Base-by-base conservation (phyloP, 2,329 filamentous ascomycete genomes). In the Aspergillus bombycis region DNA sequence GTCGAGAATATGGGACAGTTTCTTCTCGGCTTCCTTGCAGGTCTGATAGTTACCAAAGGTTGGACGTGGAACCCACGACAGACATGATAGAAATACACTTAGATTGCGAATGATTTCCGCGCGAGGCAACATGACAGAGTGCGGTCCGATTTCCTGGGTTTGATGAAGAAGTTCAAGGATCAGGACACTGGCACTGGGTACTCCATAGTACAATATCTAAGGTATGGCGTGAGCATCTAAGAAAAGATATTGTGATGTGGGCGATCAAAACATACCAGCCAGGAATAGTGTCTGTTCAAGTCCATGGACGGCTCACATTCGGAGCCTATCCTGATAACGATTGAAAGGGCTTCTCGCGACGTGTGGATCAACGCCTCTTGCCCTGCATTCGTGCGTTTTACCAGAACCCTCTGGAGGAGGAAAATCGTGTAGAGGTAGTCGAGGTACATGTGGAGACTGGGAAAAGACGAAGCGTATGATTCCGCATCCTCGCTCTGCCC, bases 371-470 rank as follows among this genome's bases (percentile, higher is more conserved):
- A 72, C 14, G 70, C 67, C 32, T 69, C 70, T n/a, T 75, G 72
- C 14, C 72, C 73, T 10, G 70, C 71, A 28, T 72, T 68, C 0
- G 72, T 74, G 38, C 73, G 70, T 58, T 77, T 78, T 21, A 74
- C 71, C 16, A 77, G 65, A 26, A 74, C 70, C 23, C 76, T 62
- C 57, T 77, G 73, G 1, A 78, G 67, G 8, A 78, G 60, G 60
- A 78, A 78, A 30, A 71, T 70, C 5, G 75, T 77, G 50, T 78
- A 75, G 2, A 77, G 66, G 57, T 75, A 77, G 41, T 77, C 75
- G 19, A 78, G 67, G 63, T 77, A 77, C 32, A 73, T 63, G 21
- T 75, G 70, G 36, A 71, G 68, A 26, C 68, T 60, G 2, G 64
- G 65, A 32, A 76, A 66, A 26, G 62, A 70, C 14, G 63, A 64